Base-by-base conservation (phyloP, 305 asterid species). In the Euphrasia arctica region DNA sequence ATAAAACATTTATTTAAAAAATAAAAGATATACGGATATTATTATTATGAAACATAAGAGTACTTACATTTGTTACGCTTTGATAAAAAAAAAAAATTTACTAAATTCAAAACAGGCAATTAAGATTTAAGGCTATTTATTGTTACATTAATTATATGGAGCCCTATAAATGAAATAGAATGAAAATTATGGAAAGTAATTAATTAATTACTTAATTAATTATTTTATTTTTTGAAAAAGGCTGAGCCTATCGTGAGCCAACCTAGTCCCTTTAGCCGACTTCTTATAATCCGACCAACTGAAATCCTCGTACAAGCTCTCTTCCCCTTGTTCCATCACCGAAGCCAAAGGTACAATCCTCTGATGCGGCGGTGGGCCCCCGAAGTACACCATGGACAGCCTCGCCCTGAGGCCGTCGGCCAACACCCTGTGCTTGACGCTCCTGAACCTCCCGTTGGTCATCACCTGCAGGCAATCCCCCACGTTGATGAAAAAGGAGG, bases 401-500 rank as follows among this genome's bases (percentile, higher is more conserved):
- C 97, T 70, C 0, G 89, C 65, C 8, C 73, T 70, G 63, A 18
- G 2, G 3, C 79, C 62, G 5, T 75, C 75, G 0, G 86, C 89
- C 75, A 86, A 0, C 10, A 87, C 97, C 61, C 97, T 81, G 39
- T 89, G 97, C 79, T 74, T 89, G 31, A 87, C 95, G 60, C 97
- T 87, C 72, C 66, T 71, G 4, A 87, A 83, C 70, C 84, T 80
- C 28, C 95, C 97, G 49, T 89, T 89, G 11, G 83, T 89, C 87
- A 89, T 69, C 50, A 83, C 96, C 96, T 75, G 77, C 9, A 82
- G 63, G 1, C 64, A 63, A 48, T 82, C 87, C 2, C 87, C 87
- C 0, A 82, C 83, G 8, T 9, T 70, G 72, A 82, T 57, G 71
- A 43, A 79, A 42, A 82, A 78, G 13, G 82, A 74, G 42, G 70